Base-by-base conservation (phyloP, 2,329 filamentous ascomycete species). In the Hypoxylon sp. region DNA sequence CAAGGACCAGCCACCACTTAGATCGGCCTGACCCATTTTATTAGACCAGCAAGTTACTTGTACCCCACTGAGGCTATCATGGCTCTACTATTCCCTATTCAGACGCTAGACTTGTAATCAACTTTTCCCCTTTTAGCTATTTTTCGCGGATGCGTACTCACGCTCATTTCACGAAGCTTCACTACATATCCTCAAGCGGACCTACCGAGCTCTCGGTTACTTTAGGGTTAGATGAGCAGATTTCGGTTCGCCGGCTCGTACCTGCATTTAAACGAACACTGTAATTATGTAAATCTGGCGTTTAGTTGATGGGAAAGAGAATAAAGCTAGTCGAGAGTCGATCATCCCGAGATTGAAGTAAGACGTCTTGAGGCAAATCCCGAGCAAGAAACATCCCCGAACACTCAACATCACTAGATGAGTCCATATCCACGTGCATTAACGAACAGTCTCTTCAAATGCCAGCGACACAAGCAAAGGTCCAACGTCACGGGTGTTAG, bases 211-310 rank as follows among this genome's bases (percentile, higher is more conserved):
- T 31, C 22, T 48, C 33, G 51, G 59, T 58, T 58, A 31, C 29
- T 54, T 68, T 48, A 44, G 50, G 37, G 24, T 19, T 33, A 50
- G 13, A 31, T 39, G 57, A 48, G 46, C 59, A 47, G 22, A 51
- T 62, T 62, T 62, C 39, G 11, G 46, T 48, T 55, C 62, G 24
- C 37, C 42, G 37, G 19, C 26, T 57, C 29, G 64, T 70, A 62
- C 60, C 60, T 67, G 60, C 60, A 62, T 64, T 35, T 33, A 31
- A 22, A 31, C 39, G 26, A 24, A 10, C 6, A 22, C 13, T 37
- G 13, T 11, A 24, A 3, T 13, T 10, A 29, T 14, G n/a, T 47
- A 13, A 19, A 60, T 54, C 1, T 52, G n/a, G 22, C 26, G 26
- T 50, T 13, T 9, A 55, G 6, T n/a, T 19, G 5, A 60, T 26